phyloP scores from a whole-genome alignment of 352 stramenopile genomes.

The Globisporangium uncinulatum region DNA sequence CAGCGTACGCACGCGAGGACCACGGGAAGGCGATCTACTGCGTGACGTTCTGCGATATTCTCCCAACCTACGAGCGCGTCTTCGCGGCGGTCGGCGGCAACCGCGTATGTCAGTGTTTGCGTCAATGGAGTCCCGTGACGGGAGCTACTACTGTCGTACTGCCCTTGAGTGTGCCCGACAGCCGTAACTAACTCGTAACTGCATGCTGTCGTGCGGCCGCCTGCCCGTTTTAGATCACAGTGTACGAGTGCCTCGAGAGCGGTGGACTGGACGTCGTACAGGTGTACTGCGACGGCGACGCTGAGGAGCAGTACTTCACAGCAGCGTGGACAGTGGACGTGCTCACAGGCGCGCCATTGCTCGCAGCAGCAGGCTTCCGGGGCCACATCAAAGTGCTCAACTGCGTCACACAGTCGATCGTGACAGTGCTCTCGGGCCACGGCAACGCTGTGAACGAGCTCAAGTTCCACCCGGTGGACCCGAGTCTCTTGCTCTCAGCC shows the following conservation, averaged over 20 bases:
- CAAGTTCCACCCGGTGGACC: conserved; percentile 87
- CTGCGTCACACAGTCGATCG: conserved; percentile 64
- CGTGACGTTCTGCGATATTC: conserved; percentile 63
- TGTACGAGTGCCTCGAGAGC: conserved; percentile 76
- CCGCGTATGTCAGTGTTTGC: conserved; percentile 26
- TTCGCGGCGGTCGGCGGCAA: conserved; percentile 72
- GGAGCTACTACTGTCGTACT: not conserved
- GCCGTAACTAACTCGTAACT: not conserved
- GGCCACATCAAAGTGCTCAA: conserved; percentile 86
- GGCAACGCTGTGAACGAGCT: conserved; percentile 92
- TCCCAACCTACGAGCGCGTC: conserved; percentile 61
- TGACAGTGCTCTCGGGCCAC: conserved; percentile 84
- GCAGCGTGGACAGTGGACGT: conserved; percentile 73
- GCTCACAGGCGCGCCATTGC: conserved; percentile 58
- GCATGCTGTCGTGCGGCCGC: not conserved
- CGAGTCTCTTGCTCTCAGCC: conserved; percentile 86
- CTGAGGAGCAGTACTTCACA: conserved; percentile 77
- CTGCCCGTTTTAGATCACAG: conserved; percentile 34
- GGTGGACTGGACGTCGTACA: conserved; percentile 72
- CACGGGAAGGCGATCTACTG: conserved; percentile 76
- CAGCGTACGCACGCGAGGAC: conserved; percentile 68
- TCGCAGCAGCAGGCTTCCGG: conserved; percentile 60
- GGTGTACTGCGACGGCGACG: conserved; percentile 73
- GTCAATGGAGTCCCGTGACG: not conserved
- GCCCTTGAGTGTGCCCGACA: too few relatives aligned